Evolutionary conservation across 2,329 filamentous ascomycete genomes (phyloP), one percentile per base, ranked within the genome.

Genomic region (Paracoccidioides brasiliensis): DNA sequence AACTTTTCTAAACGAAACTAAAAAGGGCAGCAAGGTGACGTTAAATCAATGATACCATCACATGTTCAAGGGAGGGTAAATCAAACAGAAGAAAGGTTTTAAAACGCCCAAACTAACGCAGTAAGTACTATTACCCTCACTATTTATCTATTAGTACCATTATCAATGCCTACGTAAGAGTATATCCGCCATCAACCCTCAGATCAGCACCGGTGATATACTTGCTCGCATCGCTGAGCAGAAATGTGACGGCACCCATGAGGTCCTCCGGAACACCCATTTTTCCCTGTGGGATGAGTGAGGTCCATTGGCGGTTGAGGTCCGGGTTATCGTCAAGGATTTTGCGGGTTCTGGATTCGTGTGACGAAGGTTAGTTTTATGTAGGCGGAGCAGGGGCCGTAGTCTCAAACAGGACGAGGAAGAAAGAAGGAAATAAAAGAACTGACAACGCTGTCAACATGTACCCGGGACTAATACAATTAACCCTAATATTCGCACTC

Each of bases 391-490:
- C 55, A 22, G 22, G 22, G 22, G 22, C 22, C 22, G 22, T 22
- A 1, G 22, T 22, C 22, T 22, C 22, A 22, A 22, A 22, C 22
- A 22, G 2, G 22, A 22, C 22, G 22, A 22, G 22, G 22, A 22
- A 22, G 51, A 38, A 48, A 40, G 42, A 74, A 30, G 33, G 33
- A n/a, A 57, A 6, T 5, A 10, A 32, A 32, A 8, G 32, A 53
- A 74, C 86, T 81, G 78, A 91, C 86, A 96, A 74, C 57, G 90
- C 87, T 14, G 91, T 96, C 62, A 95, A 76, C 91, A 97, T 97
- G 73, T 97, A 97, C 46, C 93, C 91, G 0, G 91, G 91, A 35
- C 85, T 90, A 69, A 97, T 93, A 72, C 88, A 93, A 76, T 97
- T 97, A 62, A 97, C 91, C 40, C 91, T 82, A 67, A 97, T 95